Base-by-base conservation (phyloP, 2,329 filamentous ascomycete genomes). In the Mariannaea sp. region DNA sequence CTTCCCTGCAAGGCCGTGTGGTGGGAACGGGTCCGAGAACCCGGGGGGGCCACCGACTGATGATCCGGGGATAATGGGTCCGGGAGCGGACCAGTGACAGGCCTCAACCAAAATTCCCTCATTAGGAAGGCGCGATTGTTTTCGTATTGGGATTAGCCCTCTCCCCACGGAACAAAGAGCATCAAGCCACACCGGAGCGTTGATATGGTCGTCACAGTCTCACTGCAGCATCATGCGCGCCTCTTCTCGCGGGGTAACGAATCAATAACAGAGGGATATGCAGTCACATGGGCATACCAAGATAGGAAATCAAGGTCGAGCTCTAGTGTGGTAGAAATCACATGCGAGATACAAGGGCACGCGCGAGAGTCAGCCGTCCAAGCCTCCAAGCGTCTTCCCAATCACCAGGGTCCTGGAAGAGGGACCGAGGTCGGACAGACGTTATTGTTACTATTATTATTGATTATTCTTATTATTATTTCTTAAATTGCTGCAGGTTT, bases 51-150 rank as follows among this genome's bases (percentile, higher is more conserved):
- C 7, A 13, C 2, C 22, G 5, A n/a, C n/a, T n/a, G 32, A 9
- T 19, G n/a, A 39, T 24, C 36, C 19, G 36, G 35, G 20, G 19
- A 22, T 39, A 19, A 19, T 39, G 17, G 16, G 12, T 9, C 9
- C 16, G 5, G 5, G 17, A 17, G 39, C 27, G 10, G 51, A 38
- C 39, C 13, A 39, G 17, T 17, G 1, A 2, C 13, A 35, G n/a
- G 6, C 14, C 19, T 39, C 24, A 17, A 24, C 12, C 2, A 17
- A 17, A 52, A 55, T 48, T 48, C 45, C 45, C 35, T 26, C 7
- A 19, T 48, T 48, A 48, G 45, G 45, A 40, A 48, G 26, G 45
- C 22, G 45, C 40, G 45, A n/a, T 26, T 4, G 19, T 19, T 8
- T 2, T 29, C 30, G 32, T 29, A 26, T 35, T 46, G 30, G 33